phyloP scores from a whole-genome alignment of 257 asterid genomes.

The Voacanga thouarsii region DNA sequence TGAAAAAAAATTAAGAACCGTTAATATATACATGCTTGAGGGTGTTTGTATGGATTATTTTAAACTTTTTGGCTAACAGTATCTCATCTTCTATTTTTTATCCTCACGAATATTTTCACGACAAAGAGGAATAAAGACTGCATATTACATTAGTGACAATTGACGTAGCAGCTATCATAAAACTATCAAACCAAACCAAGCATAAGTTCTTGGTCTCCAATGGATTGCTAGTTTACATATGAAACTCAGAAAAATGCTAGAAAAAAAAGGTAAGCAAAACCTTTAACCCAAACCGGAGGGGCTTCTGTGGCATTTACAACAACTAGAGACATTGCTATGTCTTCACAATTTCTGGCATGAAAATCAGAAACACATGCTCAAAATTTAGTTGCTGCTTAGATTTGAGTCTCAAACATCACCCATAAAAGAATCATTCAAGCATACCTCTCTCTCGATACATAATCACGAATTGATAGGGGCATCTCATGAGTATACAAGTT shows the following conservation, averaged over 20 bases:
- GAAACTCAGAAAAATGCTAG: neutral
- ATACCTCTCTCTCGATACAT: constrained; percentile 49
- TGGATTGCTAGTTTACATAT: neutral
- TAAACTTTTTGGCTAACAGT: neutral
- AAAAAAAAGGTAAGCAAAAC: constrained; percentile 11
- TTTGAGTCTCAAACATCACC: neutral
- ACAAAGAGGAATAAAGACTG: neutral
- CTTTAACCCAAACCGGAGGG: constrained; percentile 64
- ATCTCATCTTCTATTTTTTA: neutral
- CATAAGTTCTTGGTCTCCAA: neutral
- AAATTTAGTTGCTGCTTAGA: neutral
- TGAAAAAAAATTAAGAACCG: neutral
- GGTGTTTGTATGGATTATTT: neutral
- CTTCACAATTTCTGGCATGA: constrained; percentile 51
- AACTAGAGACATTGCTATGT: constrained; percentile 62
- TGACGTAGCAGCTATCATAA: neutral
- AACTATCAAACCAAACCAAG: neutral
- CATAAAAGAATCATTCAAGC: neutral
- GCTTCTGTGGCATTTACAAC: constrained; percentile 51
- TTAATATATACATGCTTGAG: neutral
- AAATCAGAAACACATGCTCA: neutral
- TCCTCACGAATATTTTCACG: neutral
- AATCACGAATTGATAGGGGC: constrained; percentile 54
- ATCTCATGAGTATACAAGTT: constrained; percentile 46
- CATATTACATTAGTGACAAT: neutral